phyloP scores from a whole-genome alignment of 2,329 filamentous ascomycete genomes.

The Macroventuria anomochaeta region DNA sequence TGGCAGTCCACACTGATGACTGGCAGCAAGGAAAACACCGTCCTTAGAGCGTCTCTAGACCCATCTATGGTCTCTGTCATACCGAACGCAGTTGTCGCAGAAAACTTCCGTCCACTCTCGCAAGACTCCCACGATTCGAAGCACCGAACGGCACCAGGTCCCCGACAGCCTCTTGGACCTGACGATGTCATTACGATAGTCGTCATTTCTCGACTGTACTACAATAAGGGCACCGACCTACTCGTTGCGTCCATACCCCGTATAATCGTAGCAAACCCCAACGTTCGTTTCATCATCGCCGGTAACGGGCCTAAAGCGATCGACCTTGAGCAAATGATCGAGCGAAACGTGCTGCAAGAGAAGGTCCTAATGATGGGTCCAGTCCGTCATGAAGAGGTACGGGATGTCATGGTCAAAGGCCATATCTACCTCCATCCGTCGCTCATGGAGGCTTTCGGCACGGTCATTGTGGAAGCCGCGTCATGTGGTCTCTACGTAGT shows the following conservation, averaged over 20 bases:
- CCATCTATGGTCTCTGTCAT: constrained; percentile 98
- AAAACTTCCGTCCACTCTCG: constrained; percentile 83
- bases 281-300: constrained; percentile 95
- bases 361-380: constrained; percentile 91
- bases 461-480: constrained; percentile 95
- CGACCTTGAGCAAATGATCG: constrained; percentile 97
- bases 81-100: constrained; percentile 94
- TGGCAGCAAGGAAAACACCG: constrained; percentile 92
- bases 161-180: constrained; percentile 74
- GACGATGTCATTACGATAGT: constrained; percentile 93
- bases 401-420: constrained; percentile 95
- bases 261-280: constrained; percentile 85
- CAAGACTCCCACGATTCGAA: constrained; percentile 38
- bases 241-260: constrained; percentile 95
- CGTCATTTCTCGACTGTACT: constrained; percentile 95
- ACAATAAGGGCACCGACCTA: constrained; percentile 97
- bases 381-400: constrained; percentile 92
- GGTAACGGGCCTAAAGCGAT: constrained; percentile 97
- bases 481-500: constrained; percentile 96
- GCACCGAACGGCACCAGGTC: constrained; percentile 53
- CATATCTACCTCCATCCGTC: constrained; percentile 97
- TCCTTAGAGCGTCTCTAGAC: constrained; percentile 90
- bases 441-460: constrained; percentile 95
- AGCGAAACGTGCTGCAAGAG: constrained; percentile 91
- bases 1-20: constrained; percentile 14